Percentiles rank a stretch among this genome's conserved stretches.
phyloP scores from a whole-genome alignment of 257 asterid species.

The Fraxinus cuspidata region DNA sequence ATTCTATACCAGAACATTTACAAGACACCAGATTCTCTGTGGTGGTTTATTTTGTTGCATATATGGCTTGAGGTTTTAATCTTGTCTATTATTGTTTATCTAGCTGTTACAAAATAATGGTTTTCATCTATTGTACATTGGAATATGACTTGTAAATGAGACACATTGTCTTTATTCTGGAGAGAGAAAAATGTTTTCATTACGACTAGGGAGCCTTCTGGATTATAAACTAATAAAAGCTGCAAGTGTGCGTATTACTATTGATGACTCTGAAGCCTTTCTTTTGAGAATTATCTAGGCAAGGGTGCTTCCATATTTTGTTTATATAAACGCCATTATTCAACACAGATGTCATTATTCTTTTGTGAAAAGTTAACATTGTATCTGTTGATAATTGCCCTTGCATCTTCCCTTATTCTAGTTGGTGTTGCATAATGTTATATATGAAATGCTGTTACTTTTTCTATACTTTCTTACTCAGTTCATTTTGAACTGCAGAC shows the following conservation, averaged over 20 bases:
- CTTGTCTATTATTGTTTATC: background rate
- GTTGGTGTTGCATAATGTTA: background rate
- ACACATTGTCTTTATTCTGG: background rate
- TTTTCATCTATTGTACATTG: background rate
- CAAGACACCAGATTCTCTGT: conserved; percentile 1
- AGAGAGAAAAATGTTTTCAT: background rate
- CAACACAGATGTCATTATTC: background rate
- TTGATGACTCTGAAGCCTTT: background rate
- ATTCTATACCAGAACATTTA: background rate
- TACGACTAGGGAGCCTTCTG: background rate
- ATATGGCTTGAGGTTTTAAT: background rate
- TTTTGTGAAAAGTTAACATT: background rate
- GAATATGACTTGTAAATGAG: background rate
- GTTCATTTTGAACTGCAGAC: conserved; percentile 46
- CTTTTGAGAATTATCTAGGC: background rate
- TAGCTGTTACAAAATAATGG: background rate
- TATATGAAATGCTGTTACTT: background rate
- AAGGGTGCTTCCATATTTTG: background rate
- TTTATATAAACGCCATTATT: background rate
- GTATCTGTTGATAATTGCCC: conserved; percentile 5
- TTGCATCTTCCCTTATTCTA: background rate
- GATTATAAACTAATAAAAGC: background rate
- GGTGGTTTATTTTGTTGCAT: conserved; percentile 5
- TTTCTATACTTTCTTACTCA: background rate
- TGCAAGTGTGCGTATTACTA: background rate